phyloP scores from a whole-genome alignment of 768 basidiomycete genomes.

The Termitomyces sp. region DNA sequence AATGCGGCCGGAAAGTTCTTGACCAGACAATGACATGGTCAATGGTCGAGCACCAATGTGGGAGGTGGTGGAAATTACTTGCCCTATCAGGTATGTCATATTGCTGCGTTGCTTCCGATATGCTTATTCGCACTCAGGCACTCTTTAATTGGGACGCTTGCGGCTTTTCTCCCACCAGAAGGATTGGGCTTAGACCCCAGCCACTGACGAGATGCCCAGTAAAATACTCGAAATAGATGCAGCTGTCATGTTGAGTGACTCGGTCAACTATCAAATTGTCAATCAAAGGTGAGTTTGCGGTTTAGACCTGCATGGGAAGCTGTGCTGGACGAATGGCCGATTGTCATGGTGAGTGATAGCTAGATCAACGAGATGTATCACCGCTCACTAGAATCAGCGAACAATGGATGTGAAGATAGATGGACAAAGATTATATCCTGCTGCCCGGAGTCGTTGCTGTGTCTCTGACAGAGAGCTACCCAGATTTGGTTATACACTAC shows the following conservation, averaged over 20 bases:
- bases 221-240: not conserved
- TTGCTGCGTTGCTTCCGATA: not conserved
- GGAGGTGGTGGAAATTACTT: not conserved
- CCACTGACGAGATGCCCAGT: not conserved
- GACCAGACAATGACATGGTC: not conserved
- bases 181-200: not conserved
- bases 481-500: not conserved
- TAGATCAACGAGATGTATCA: not conserved
- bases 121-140: not conserved
- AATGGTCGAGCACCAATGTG: not conserved
- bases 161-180: not conserved
- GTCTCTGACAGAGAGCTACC: not conserved
- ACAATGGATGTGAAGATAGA: not conserved
- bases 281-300: not conserved
- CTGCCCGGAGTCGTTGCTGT: not conserved
- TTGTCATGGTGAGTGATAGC: not conserved
- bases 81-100: not conserved
- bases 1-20: not conserved
- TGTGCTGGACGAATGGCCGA: not conserved
- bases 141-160: not conserved
- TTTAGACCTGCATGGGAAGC: not conserved
- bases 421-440: not conserved
- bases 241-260: not conserved
- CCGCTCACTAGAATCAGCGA: not conserved
- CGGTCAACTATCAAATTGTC: not conserved